Conservation (phyloP, 2,329 filamentous ascomycete species). For the Tolypocladium cylindrosporum region DNA sequence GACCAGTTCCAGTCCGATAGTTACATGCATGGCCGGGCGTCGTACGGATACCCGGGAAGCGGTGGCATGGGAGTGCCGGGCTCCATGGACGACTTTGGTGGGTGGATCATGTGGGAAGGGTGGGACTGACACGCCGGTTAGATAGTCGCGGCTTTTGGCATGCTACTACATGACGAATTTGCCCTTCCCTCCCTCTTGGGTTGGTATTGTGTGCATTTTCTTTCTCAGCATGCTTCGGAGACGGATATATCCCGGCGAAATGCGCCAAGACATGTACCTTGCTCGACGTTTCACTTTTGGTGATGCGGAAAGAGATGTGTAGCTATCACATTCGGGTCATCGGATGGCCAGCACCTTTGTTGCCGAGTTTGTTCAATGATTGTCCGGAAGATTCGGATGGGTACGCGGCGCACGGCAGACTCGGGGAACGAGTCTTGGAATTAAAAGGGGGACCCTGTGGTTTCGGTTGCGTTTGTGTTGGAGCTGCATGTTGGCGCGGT, state of each 20-base stretch:
- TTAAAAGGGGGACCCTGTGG: not conserved
- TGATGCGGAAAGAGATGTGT: not conserved
- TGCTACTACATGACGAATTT: not conserved
- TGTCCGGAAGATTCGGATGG: not conserved
- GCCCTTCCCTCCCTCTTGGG: not conserved
- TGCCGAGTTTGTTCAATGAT: not conserved
- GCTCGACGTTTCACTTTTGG: not conserved
- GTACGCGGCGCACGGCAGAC: not conserved
- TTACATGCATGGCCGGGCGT: conserved; percentile 16
- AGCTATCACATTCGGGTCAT: not conserved
- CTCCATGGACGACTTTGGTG: conserved; percentile 16
- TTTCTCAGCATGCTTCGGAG: not conserved
- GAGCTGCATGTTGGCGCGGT: not conserved
- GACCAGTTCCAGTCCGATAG: conserved; percentile 10
- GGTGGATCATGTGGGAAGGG: conserved; percentile 30
- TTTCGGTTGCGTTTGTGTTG: not conserved
- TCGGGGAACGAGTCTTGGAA: not conserved
- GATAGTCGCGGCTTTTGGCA: not conserved
- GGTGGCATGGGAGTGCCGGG: conserved; percentile 14
- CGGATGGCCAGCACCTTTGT: not conserved
- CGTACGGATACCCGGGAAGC: conserved; percentile 20
- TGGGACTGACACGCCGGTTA: conserved; percentile 19
- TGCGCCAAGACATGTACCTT: not conserved
- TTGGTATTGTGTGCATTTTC: not conserved
- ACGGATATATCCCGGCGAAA: not conserved